Evolutionary conservation across 1,139 yeast genomes (phyloP).

Genomic region (Zygosaccharomyces sapae): DNA sequence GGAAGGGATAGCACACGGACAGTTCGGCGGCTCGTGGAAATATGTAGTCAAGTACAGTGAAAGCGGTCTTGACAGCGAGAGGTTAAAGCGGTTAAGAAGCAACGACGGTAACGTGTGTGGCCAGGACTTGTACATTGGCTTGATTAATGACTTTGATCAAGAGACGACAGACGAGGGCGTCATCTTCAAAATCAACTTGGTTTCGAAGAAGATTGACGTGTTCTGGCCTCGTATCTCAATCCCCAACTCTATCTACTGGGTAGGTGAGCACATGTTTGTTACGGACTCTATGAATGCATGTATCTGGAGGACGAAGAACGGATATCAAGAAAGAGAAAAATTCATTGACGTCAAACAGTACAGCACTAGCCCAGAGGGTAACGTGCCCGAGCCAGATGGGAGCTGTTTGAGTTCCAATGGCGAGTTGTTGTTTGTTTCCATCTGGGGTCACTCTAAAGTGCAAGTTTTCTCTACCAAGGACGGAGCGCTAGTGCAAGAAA

Average conservation of each 20-base stretch:
- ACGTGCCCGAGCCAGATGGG: slow-evolving; percentile 76
- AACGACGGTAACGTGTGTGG: slow-evolving; percentile 76
- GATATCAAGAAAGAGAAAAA: slow-evolving; percentile 38
- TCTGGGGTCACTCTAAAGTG: slow-evolving; percentile 59
- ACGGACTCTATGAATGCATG: slow-evolving; percentile 63
- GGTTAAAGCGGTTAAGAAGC: slow-evolving; percentile 48
- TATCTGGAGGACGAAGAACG: slow-evolving; percentile 47
- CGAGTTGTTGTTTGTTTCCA: slow-evolving; percentile 65
- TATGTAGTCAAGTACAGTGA: slow-evolving; percentile 41
- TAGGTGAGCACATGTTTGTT: slow-evolving; percentile 52
- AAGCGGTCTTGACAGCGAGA: slow-evolving; percentile 20
- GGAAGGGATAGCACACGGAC: slow-evolving; percentile 52
- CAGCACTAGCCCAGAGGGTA: slow-evolving; percentile 5
- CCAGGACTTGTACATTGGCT: slow-evolving; percentile 58
- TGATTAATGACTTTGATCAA: slow-evolving; percentile 57
- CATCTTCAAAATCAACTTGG: slow-evolving; percentile 34
- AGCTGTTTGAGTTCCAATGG: slow-evolving; percentile 52
- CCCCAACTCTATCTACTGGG: slow-evolving; percentile 78
- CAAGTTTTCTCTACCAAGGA: slow-evolving; percentile 44
- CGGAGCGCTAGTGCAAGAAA: slow-evolving; percentile 53
- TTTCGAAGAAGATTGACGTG: slow-evolving; percentile 26
- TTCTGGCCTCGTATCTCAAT: slow-evolving; percentile 44
- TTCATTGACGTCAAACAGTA: slow-evolving; percentile 3
- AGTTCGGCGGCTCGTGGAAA: slow-evolving; percentile 43
- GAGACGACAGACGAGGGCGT: slow-evolving; percentile 37